A percentile compares a stretch with the other conserved stretches of the same genome.
Evolutionary conservation across 1,139 yeast genomes (phyloP).

Genomic region (Torulaspora pretoriensis): DNA sequence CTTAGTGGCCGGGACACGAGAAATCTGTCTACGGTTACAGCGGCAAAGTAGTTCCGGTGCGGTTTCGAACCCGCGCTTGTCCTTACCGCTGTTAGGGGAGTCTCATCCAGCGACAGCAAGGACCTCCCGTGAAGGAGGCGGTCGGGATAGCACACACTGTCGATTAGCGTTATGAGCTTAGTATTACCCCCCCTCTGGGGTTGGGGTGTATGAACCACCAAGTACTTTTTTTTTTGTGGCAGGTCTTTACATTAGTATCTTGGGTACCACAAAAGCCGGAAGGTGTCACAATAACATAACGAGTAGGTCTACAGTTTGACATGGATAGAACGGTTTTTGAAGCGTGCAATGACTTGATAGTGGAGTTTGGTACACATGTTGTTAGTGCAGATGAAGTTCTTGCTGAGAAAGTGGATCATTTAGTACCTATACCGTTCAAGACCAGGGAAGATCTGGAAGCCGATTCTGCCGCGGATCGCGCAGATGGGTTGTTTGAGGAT

Average conservation of each 20-base stretch:
- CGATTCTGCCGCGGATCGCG: constrained; percentile 23
- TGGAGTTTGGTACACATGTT: constrained; percentile 24
- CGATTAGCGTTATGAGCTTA: constrained; percentile 29
- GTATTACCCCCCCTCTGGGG: constrained; percentile 20
- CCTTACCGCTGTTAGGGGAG: constrained; percentile 42
- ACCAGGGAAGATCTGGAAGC: constrained; percentile 30
- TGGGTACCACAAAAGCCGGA: background rate
- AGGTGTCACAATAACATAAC: background rate
- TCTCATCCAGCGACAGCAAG: constrained; percentile 42
- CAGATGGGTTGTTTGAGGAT: constrained; percentile 28
- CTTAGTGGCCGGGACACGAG: constrained; percentile 32
- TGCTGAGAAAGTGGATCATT: constrained; percentile 26
- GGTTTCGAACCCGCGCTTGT: constrained; percentile 19
- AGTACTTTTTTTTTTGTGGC: constrained; percentile 5
- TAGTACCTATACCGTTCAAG: constrained; percentile 33
- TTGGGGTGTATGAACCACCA: constrained; percentile 8
- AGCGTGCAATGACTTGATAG: constrained; percentile 31
- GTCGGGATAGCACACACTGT: constrained; percentile 39
- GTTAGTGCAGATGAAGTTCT: constrained; percentile 35
- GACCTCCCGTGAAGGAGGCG: constrained; percentile 43
- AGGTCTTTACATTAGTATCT: background rate
- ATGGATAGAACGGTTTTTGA: constrained; percentile 33
- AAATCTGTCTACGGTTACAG: constrained; percentile 30
- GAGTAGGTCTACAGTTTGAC: background rate
- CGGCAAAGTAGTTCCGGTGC: constrained; percentile 26